Base-by-base conservation (phyloP, 306 rosid genomes). In the Lablab purpureus region DNA sequence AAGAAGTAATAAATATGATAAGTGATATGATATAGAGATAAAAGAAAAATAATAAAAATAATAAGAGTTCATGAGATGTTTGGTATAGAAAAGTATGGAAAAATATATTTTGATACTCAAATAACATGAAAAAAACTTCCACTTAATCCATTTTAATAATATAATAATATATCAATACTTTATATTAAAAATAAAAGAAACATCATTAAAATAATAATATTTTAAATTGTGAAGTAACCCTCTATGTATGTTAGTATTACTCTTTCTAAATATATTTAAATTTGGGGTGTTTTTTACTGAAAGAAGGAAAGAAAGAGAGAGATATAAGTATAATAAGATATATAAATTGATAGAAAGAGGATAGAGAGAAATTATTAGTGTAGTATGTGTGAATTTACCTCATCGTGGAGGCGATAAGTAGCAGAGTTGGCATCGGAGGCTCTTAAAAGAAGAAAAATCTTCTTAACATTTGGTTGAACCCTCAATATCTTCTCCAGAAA, bases 401-500 rank as follows among this genome's bases (percentile, higher is more conserved):
- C 94, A 27, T 80, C 67, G 4, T 89, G 83, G 65, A 94, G 79
- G 19, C 94, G 96, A 18, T 81, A 76, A 21, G 56, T 47, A 49
- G 96, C 94, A 45, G 89, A 68, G 58, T 85, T 84, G 10, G 68
- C 67, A 85, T 94, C 97, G 0, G 76, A 8, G 2, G 90, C 93
- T 74, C 97, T 80, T 75, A 94, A 56, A 62, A 94, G 97, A 66
- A 94, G 92, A 85, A 79, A 94, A 66, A 94, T 79, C 81, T 87
- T 90, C 82, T 90, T 90, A 75, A 91, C 92, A 40, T 91, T 87
- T 19, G 97, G 96, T 83, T 94, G 96, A 81, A 84, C 86, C 73
- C 98, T 87, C 64, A 94, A 82, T 49, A 92, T 74, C 85, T 94
- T 94, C 90, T 94, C 98, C 81, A 87, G 68, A 56, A 94, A 80